phyloP scores from a whole-genome alignment of 2,329 filamentous ascomycete species.

The Rutstroemia sp. region DNA sequence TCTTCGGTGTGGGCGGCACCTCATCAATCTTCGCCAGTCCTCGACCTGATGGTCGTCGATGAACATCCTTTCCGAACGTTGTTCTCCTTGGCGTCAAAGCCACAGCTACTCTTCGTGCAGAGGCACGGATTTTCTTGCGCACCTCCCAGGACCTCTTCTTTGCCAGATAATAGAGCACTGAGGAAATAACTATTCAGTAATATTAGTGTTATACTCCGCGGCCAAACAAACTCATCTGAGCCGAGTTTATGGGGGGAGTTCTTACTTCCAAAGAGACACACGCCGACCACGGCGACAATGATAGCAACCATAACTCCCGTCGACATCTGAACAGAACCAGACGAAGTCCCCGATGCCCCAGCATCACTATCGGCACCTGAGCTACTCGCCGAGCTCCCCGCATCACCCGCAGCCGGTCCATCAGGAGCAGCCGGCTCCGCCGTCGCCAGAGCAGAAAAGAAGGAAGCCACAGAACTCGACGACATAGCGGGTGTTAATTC shows the following conservation, averaged over 20 bases:
- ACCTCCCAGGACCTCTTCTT: slow-evolving; percentile 83
- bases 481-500: slow-evolving; percentile 28
- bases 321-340: slow-evolving; percentile 55
- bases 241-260: slow-evolving; percentile 5
- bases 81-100: slow-evolving; percentile 54
- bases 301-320: slow-evolving; percentile 67
- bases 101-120: slow-evolving; percentile 53
- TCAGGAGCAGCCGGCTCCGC: slow-evolving; percentile 25
- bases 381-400: slow-evolving; percentile 31
- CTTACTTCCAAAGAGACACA: slow-evolving; percentile 64
- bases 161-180: slow-evolving; percentile 71
- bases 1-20: slow-evolving; percentile 50
- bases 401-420: slow-evolving; percentile 26
- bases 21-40: slow-evolving; percentile 44
- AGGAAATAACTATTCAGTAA: slow-evolving; percentile 15
- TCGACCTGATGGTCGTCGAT: slow-evolving; percentile 36
- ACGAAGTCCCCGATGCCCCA: slow-evolving; percentile 58
- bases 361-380: slow-evolving; percentile 42
- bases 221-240: no score
- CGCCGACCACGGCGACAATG: slow-evolving; percentile 60
- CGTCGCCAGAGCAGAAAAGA: slow-evolving; percentile 26
- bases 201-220: no score
- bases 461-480: slow-evolving; percentile 25
- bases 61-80: slow-evolving; percentile 51
- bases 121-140: slow-evolving; percentile 62